phyloP scores from a whole-genome alignment of 2,329 filamentous ascomycete species.

The Lomentospora prolificans region DNA sequence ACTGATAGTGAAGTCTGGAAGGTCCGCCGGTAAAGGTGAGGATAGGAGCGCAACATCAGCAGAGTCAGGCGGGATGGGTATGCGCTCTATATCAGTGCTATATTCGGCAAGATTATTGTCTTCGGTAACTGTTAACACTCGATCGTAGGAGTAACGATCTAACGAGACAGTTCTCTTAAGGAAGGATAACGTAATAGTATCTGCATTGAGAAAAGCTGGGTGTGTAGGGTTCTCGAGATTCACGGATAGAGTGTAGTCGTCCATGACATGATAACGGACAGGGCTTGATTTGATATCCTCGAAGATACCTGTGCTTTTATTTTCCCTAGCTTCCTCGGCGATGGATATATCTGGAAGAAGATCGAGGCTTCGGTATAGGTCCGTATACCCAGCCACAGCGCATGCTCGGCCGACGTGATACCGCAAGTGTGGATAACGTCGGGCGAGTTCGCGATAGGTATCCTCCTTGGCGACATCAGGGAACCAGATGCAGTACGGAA shows the following conservation, averaged over 20 bases:
- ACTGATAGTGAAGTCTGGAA: constrained; percentile 20
- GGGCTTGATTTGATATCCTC: constrained; percentile 19
- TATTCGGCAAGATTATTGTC: background rate
- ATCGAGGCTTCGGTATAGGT: constrained; percentile 25
- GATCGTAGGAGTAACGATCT: background rate
- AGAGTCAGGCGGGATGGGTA: background rate
- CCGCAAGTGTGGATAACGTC: constrained; percentile 20
- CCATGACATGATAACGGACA: constrained; percentile 22
- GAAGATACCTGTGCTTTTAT: constrained; percentile 18
- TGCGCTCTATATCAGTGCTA: background rate
- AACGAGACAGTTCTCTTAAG: constrained; percentile 10
- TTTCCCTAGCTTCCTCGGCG: constrained; percentile 29
- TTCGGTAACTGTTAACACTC: background rate
- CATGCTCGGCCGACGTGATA: constrained; percentile 30
- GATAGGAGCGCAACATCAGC: background rate
- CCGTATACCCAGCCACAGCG: constrained; percentile 25
- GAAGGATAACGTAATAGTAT: constrained; percentile 13
- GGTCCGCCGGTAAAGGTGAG: constrained; percentile 22
- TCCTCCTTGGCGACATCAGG: constrained; percentile 25
- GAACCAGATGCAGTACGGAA: constrained; percentile 32
- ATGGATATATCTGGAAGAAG: constrained; percentile 27
- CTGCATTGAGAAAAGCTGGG: constrained; percentile 12
- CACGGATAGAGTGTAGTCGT: constrained; percentile 22
- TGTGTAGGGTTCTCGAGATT: background rate
- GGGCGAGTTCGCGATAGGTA: constrained; percentile 23